phyloP scores from a whole-genome alignment of 306 rosid genomes.

The Geum urbanum region DNA sequence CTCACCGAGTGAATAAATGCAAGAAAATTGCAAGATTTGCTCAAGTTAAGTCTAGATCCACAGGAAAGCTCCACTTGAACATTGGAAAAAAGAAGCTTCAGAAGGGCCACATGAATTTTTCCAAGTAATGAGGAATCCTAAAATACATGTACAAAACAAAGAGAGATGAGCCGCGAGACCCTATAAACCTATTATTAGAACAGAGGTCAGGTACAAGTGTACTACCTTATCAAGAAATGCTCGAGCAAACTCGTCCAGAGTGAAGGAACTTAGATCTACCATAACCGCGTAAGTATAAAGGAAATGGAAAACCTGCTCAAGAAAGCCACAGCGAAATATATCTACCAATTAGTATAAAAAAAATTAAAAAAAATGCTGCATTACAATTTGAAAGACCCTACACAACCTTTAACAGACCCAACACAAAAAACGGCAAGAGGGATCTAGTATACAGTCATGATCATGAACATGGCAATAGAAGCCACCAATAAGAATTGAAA shows the following conservation, averaged over 20 bases:
- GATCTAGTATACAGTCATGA: slow-evolving; percentile 2
- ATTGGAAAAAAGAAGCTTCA: slow-evolving; percentile 69
- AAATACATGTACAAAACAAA: slow-evolving; percentile 25
- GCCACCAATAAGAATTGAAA: background rate
- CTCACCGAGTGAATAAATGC: slow-evolving; percentile 91
- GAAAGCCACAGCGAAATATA: slow-evolving; percentile 17
- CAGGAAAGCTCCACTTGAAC: slow-evolving; percentile 56
- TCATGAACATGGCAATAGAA: background rate
- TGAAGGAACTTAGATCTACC: slow-evolving; percentile 70
- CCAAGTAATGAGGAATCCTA: slow-evolving; percentile 87
- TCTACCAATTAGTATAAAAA: slow-evolving; percentile 7
- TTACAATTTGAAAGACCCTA: background rate
- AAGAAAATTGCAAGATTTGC: slow-evolving; percentile 85
- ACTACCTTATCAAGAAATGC: slow-evolving; percentile 88
- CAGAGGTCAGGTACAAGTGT: slow-evolving; percentile 27
- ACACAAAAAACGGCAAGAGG: slow-evolving; percentile 12
- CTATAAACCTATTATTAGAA: slow-evolving; percentile 18
- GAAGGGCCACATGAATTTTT: slow-evolving; percentile 77
- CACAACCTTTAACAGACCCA: slow-evolving; percentile 4
- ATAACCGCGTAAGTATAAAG: slow-evolving; percentile 68
- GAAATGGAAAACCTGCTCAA: slow-evolving; percentile 81
- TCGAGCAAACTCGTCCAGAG: slow-evolving; percentile 87
- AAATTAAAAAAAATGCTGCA: background rate
- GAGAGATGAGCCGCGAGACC: slow-evolving; percentile 14
- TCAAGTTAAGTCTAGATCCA: slow-evolving; percentile 50